These are phyloP conservation scores for Trifolium subterraneum DNA, from an alignment of 306 rosid genomes.

Conservation along the genomic window DNA sequence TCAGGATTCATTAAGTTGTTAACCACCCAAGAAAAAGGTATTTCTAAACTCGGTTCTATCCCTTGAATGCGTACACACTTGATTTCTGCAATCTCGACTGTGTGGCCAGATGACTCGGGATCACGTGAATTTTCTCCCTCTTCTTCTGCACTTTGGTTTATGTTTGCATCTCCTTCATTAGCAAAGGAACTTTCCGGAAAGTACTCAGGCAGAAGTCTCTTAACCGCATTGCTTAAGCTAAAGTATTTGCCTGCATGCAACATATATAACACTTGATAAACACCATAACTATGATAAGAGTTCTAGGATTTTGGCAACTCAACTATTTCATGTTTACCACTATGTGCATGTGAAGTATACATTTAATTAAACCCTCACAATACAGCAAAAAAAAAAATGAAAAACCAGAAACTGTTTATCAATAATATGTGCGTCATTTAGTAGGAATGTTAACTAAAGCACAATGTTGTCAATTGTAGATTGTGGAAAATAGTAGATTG, in stretches of 20 bases:
- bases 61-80: constrained; percentile 94
- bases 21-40: constrained; percentile 94
- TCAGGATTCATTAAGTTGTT: constrained; percentile 83
- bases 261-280: constrained; percentile 9
- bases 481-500: too few relatives aligned
- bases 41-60: constrained; percentile 80
- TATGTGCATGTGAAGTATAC: not conserved
- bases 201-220: constrained; percentile 74
- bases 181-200: constrained; percentile 47
- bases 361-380: not conserved
- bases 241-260: constrained; percentile 68
- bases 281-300: not conserved
- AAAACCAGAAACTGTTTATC: not conserved
- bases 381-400: not conserved
- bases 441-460: not conserved
- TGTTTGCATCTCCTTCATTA: constrained; percentile 43
- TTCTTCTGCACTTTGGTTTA: constrained; percentile 42
- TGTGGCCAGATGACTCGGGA: constrained; percentile 32
- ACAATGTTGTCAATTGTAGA: too few relatives aligned
- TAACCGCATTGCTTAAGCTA: constrained; percentile 77
- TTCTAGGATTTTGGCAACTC: not conserved
- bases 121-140: constrained; percentile 54
- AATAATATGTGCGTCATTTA: not conserved
- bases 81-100: constrained; percentile 56
- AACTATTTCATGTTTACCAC: not conserved